Evolutionary conservation across 352 stramenopile genomes (phyloP), one percentile per base, ranked within the genome.

Genomic region (Pythium dissotocum): DNA sequence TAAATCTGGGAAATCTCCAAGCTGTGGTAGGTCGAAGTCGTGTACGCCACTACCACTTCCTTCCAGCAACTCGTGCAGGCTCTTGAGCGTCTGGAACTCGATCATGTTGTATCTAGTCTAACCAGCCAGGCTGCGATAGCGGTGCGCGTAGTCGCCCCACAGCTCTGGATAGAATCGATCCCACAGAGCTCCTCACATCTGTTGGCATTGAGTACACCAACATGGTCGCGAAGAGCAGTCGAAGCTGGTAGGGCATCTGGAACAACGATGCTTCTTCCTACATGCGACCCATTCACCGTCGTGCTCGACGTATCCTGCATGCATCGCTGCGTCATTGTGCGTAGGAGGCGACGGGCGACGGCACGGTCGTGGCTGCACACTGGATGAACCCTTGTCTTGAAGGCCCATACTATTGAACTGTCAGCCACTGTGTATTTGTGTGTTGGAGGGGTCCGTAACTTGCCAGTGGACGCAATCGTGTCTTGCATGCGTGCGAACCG

Each of bases 181-280:
- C 63, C 60, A 79, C 30, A 83, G 21, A 4, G 9, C 59, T 55
- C 2, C 36, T 13, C 3, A 60, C 4, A 32, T 73, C 18, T 5
- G 5, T 55, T 6, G 53, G 58, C 1, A 63, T 21, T 0, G n/a
- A 67, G 36, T 77, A 74, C 0, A 73, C 14, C 33, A 79, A 58
- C 1, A 79, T 72, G 0, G 53, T 76, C 35, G 60, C 62, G 24
- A 79, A 80, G 24, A 78, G 48, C 38, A 76, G 51, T 21, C 70
- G 68, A 7, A 81, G 58, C 33, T 77, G 73, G 24, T 28, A 65
- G 0, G 70, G 64, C 61, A 75, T 76, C 38, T 67, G 33, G 18
- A 62, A 72, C 3, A 13, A 4, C 0, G 67, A 0, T 0, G 56
- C 66, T 46, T 77, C 62, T 6, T 18, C 5, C 33, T 81, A 28